Conservation (phyloP, 1,284 basidiomycete species). For the Trichosporon inkin region DNA sequence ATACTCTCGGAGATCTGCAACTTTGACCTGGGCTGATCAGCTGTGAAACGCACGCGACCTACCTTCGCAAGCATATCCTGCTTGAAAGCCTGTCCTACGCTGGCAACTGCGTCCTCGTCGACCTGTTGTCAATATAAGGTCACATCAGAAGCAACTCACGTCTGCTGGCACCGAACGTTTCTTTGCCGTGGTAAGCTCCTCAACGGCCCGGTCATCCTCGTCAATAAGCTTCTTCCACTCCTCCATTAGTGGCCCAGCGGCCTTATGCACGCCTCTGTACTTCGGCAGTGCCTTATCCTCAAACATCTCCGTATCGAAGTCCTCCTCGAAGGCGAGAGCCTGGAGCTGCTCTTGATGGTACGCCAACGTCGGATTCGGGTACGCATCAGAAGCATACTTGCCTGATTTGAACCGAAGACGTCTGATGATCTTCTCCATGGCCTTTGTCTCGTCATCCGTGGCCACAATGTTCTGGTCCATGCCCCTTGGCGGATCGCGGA, state of each 20-base stretch:
- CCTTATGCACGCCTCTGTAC: conserved; percentile 72
- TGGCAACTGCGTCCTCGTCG: conserved; percentile 63
- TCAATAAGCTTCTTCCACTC: conserved; percentile 68
- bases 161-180: conserved; percentile 26
- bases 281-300: conserved; percentile 77
- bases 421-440: conserved; percentile 70
- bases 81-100: conserved; percentile 63
- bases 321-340: conserved; percentile 84
- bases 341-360: conserved; percentile 87
- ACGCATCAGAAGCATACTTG: conserved; percentile 78
- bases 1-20: conserved; percentile 67
- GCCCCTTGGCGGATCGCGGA: conserved; percentile 64
- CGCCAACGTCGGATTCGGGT: conserved; percentile 81
- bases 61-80: conserved; percentile 63
- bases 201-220: conserved; percentile 60
- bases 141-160: conserved; percentile 7
- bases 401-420: conserved; percentile 73
- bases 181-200: conserved; percentile 31
- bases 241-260: conserved; percentile 68
- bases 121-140: conserved; percentile 52
- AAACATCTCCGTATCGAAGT: conserved; percentile 68
- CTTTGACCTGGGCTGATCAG: conserved; percentile 58
- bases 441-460: conserved; percentile 62
- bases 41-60: conserved; percentile 25
- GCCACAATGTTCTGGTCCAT: conserved; percentile 56